Percentiles rank a stretch among this genome's conserved stretches.
phyloP scores from a whole-genome alignment of 345 rosid species.

The Pugionium dolabratum region DNA sequence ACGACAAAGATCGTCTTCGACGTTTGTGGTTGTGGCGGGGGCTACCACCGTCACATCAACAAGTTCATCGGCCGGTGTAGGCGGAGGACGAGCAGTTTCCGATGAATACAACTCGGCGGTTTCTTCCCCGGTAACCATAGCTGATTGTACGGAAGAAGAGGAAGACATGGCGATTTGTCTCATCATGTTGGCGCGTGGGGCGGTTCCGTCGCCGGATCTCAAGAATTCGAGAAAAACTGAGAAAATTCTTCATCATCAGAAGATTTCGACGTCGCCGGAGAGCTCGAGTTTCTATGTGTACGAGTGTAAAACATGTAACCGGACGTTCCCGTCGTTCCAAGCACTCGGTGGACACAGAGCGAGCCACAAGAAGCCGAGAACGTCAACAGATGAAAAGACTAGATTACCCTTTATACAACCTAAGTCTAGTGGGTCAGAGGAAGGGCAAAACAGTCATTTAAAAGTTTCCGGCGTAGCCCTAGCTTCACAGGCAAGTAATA shows the following conservation, averaged over 20 bases:
- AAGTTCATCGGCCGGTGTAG: conserved; percentile 54
- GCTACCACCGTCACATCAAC: conserved; percentile 43
- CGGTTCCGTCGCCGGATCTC: conserved; percentile 31
- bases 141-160: conserved; percentile 65
- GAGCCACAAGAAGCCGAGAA: conserved; percentile 81
- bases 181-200: conserved; percentile 73
- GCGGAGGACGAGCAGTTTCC: conserved; percentile 34
- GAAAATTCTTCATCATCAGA: conserved; percentile 27
- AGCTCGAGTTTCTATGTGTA: conserved; percentile 62
- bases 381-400: conserved; percentile 36
- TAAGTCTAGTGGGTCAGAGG: conserved; percentile 24
- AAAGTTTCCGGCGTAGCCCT: conserved; percentile 38
- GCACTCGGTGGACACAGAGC: conserved; percentile 98
- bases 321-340: conserved; percentile 88
- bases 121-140: conserved; percentile 46
- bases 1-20: conserved; percentile 66
- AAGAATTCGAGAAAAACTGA: conserved; percentile 43
- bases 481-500: conserved; percentile 46
- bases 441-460: conserved; percentile 31
- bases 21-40: conserved; percentile 32
- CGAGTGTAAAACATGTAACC: conserved; percentile 89
- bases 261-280: conserved; percentile 33
- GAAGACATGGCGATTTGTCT: conserved; percentile 92
- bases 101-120: conserved; percentile 43
- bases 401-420: conserved; percentile 23